These are phyloP conservation scores for Letharia lupina DNA, from an alignment of 495 filamentous ascomycete genomes.

Conservation along the genomic window DNA sequence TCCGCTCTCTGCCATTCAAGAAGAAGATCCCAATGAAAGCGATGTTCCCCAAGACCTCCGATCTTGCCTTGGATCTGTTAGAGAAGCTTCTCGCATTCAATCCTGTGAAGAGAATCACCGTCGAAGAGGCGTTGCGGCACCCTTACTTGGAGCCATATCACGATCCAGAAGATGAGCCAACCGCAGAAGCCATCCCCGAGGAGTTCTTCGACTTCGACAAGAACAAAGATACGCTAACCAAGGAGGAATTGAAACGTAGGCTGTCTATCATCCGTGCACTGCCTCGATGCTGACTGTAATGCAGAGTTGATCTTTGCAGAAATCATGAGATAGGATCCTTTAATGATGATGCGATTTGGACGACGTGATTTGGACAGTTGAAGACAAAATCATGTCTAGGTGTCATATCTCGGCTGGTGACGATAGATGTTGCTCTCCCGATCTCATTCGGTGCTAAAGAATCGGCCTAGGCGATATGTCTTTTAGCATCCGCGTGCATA, in stretches of 20 bases:
- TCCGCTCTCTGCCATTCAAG: constrained; percentile 99
- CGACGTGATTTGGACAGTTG: constrained; percentile 9
- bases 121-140: constrained; percentile 94
- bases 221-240: constrained; percentile 97
- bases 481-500: constrained; percentile 10
- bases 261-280: constrained; percentile 21
- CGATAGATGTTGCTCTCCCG: constrained; percentile 9
- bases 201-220: constrained; percentile 99
- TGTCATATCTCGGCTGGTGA: constrained; percentile 14
- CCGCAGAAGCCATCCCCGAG: constrained; percentile 89
- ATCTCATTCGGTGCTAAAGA: neutral
- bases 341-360: neutral
- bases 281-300: constrained; percentile 9
- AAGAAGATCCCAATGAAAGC: constrained; percentile 98
- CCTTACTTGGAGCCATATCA: constrained; percentile 99
- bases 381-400: constrained; percentile 4
- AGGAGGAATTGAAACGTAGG: constrained; percentile 90
- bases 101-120: constrained; percentile 94
- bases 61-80: constrained; percentile 84
- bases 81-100: constrained; percentile 98
- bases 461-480: neutral
- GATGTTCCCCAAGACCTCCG: constrained; percentile 95
- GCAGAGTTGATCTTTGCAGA: constrained; percentile 89
- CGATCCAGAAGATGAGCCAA: constrained; percentile 98
- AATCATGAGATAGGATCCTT: constrained; percentile 77